Evolutionary conservation across 441 rosid species (phyloP), one percentile per base, ranked within the genome.

Genomic region (Pelargonium myrrhifolium): DNA sequence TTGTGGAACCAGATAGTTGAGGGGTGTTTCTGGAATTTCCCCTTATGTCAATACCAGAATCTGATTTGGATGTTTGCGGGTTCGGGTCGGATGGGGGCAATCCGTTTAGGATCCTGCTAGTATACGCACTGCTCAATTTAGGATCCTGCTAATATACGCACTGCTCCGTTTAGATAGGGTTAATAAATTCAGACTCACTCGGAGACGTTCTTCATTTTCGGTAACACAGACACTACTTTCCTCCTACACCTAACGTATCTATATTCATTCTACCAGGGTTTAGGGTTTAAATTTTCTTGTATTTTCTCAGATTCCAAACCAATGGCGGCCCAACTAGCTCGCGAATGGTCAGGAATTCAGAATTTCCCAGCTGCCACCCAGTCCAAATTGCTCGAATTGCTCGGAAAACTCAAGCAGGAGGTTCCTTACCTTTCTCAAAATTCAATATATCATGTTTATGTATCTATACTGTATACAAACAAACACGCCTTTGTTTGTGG

Each of bases 301-400:
- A 24, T 10, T 28, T 24, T 26, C 40, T 62, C 40, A 11, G 42
- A n/a, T 3, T 49, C 21, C 56, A 49, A 15, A 49, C 56, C 5
- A 49, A 73, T 76, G 75, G 81, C 83, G 35, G 59, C 81, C 58
- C 85, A 72, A 67, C 63, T 77, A 69, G 21, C 75, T 51, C 83
- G 85, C 67, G 87, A 83, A 69, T 83, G 87, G 87, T 69, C 62
- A 12, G 83, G 85, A 74, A 81, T 83, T 67, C 82, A 81, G 45
- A 85, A 79, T 76, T 83, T 83, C 68, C 87, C 87, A 9, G 69
- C 83, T 53, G 81, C 85, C 72, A 81, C 85, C 45, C 87, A 83
- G 68, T 74, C 85, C 66, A 83, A 76, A 69, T 65, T 83, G 77
- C 78, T 79, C 3, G 87, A 81, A 78, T 69, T 83, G 68, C 80